Evolutionary conservation across 345 rosid genomes (phyloP).

Genomic region (Gossypium ekmanianum): DNA sequence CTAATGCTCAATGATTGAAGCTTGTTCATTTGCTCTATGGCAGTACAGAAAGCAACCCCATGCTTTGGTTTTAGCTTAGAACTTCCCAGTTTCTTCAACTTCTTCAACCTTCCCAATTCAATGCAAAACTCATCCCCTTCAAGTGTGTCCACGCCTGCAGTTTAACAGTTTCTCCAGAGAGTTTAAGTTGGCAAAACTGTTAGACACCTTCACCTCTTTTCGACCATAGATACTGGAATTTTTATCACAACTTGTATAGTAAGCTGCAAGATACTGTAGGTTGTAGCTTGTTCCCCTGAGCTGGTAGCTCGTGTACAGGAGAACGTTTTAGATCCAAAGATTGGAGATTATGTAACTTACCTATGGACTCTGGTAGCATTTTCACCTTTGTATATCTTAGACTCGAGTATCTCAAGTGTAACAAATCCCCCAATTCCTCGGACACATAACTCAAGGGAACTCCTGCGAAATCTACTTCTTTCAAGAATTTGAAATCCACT

Average conservation of each 20-base stretch:
- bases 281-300: background rate
- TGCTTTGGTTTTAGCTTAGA: background rate
- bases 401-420: slow-evolving; percentile 23
- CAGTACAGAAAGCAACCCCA: slow-evolving; percentile 15
- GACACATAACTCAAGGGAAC: background rate
- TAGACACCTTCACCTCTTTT: background rate
- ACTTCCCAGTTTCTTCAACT: slow-evolving; percentile 19
- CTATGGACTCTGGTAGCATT: slow-evolving; percentile 23
- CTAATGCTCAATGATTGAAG: slow-evolving; percentile 10
- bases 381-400: slow-evolving; percentile 15
- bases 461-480: slow-evolving; percentile 16
- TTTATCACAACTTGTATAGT: background rate
- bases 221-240: background rate
- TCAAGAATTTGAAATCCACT: slow-evolving; percentile 17
- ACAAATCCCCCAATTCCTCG: slow-evolving; percentile 4
- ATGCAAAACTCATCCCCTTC: background rate
- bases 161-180: background rate
- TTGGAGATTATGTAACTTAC: slow-evolving; percentile 18
- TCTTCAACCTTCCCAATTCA: slow-evolving; percentile 6
- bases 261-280: background rate
- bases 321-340: slow-evolving; percentile 9
- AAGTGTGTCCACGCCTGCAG: background rate
- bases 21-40: slow-evolving; percentile 12
- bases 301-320: background rate
- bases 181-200: background rate